A percentile compares a stretch with the other conserved stretches of the same genome.
phyloP scores from a whole-genome alignment of 371 early-diverging fungal genomes.

The Umbelopsis sp. region DNA sequence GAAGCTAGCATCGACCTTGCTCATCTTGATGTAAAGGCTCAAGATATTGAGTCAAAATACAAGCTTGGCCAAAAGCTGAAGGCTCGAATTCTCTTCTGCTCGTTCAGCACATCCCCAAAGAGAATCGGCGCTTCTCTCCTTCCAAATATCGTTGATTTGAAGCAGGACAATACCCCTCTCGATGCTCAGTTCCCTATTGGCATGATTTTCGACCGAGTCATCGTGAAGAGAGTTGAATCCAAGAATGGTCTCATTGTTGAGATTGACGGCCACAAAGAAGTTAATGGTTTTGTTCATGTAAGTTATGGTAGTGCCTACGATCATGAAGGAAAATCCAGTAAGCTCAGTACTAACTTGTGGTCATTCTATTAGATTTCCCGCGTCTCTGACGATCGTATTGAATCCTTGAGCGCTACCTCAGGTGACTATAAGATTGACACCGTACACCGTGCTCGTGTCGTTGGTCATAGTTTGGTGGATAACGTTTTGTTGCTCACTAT shows the following conservation, averaged over 20 bases:
- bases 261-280: constrained; percentile 50
- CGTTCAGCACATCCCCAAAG: constrained; percentile 59
- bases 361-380: constrained; percentile 57
- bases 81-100: constrained; percentile 68
- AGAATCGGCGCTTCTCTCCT: constrained; percentile 63
- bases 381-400: constrained; percentile 69
- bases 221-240: constrained; percentile 60
- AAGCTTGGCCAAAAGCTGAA: constrained; percentile 57
- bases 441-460: constrained; percentile 75
- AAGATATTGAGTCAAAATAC: constrained; percentile 52
- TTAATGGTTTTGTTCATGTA: constrained; percentile 66
- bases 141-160: constrained; percentile 52
- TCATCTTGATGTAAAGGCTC: constrained; percentile 48
- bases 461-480: constrained; percentile 80
- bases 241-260: constrained; percentile 59
- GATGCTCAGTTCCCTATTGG: constrained; percentile 56
- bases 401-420: constrained; percentile 45
- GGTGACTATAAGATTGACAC: constrained; percentile 69
- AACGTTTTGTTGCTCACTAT: constrained; percentile 71
- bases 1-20: constrained; percentile 57
- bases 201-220: constrained; percentile 57
- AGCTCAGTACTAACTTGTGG: neutral
- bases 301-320: constrained; percentile 18
- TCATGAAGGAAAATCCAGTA: neutral
- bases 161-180: constrained; percentile 22